A percentile compares a stretch with the other conserved stretches of the same genome.
Conservation (phyloP, 116 monocot species). For the Thalassia testudinum region DNA sequence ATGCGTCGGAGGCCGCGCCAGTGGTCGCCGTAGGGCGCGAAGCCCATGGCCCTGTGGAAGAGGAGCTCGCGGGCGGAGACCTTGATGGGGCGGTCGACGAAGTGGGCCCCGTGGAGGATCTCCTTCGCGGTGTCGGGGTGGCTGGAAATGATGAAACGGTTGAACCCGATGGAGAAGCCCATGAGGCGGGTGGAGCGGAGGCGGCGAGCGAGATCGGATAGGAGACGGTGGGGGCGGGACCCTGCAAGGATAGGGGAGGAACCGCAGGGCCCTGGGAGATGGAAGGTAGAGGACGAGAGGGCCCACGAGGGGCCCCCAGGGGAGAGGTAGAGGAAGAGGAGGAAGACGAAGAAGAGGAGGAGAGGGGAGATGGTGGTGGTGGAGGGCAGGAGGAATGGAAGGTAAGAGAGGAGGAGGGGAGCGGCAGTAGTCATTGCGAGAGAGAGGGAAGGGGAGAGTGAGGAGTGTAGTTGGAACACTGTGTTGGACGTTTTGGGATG, state of each 20-base stretch:
- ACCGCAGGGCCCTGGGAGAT: too few relatives aligned
- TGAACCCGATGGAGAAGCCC: slow-evolving; percentile 41
- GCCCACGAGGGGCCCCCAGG: too few relatives aligned
- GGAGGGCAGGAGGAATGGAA: too few relatives aligned
- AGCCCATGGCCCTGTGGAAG: slow-evolving; percentile 68
- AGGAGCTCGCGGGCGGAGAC: slow-evolving; percentile 37
- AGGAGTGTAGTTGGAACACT: too few relatives aligned
- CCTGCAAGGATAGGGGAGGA: slow-evolving; percentile 29
- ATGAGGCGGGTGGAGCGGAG: slow-evolving; percentile 31
- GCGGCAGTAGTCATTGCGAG: too few relatives aligned
- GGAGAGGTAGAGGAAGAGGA: too few relatives aligned
- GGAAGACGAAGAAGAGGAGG: too few relatives aligned
- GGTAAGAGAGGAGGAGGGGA: too few relatives aligned
- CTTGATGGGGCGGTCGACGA: slow-evolving; percentile 44
- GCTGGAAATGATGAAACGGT: slow-evolving; percentile 36
- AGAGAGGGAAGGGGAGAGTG: too few relatives aligned
- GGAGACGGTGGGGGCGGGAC: slow-evolving; percentile 35
- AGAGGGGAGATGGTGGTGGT: too few relatives aligned
- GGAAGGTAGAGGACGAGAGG: too few relatives aligned
- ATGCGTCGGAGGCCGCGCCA: slow-evolving; percentile 57
- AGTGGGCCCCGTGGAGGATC: slow-evolving; percentile 28
- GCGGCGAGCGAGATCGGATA: slow-evolving; percentile 18
- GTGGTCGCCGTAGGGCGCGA: slow-evolving; percentile 45
- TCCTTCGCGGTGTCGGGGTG: slow-evolving; percentile 46
- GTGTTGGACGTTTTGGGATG: too few relatives aligned